Evolutionary conservation across 2,329 filamentous ascomycete species (phyloP).

Genomic region (Cryphonectria japonica): DNA sequence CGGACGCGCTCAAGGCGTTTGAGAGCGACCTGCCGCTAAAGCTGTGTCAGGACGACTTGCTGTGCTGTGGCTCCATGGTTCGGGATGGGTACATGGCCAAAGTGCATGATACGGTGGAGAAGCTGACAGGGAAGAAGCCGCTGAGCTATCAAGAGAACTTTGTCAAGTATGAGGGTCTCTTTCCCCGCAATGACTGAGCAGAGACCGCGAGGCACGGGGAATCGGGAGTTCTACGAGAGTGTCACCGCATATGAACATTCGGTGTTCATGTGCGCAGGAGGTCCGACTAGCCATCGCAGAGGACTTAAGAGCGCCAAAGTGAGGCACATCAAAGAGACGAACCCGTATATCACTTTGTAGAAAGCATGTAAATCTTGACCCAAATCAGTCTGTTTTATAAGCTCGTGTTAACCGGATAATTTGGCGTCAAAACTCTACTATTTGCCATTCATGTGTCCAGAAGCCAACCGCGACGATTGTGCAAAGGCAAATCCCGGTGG

Average conservation of each 20-base stretch:
- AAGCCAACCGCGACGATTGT: not conserved
- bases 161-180: slow-evolving; percentile 25
- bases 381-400: no score
- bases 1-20: slow-evolving; percentile 27
- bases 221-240: no score
- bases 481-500: not conserved
- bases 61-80: slow-evolving; percentile 30
- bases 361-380: no score
- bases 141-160: slow-evolving; percentile 24
- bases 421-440: no score
- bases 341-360: no score
- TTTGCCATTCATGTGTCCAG: not conserved
- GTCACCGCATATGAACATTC: no score
- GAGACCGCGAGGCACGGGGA: not conserved
- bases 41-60: slow-evolving; percentile 31
- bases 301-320: no score
- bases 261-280: no score
- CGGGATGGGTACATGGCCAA: slow-evolving; percentile 21
- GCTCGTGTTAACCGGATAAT: no score
- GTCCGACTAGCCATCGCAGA: no score
- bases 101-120: slow-evolving; percentile 26
- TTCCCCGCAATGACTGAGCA: slow-evolving; percentile 21
- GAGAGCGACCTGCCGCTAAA: slow-evolving; percentile 30
- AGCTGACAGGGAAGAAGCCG: slow-evolving; percentile 26
- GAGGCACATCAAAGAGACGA: no score